These are phyloP conservation scores for Globisporangium solare DNA, from an alignment of 352 stramenopile species.

Conservation along the genomic window DNA sequence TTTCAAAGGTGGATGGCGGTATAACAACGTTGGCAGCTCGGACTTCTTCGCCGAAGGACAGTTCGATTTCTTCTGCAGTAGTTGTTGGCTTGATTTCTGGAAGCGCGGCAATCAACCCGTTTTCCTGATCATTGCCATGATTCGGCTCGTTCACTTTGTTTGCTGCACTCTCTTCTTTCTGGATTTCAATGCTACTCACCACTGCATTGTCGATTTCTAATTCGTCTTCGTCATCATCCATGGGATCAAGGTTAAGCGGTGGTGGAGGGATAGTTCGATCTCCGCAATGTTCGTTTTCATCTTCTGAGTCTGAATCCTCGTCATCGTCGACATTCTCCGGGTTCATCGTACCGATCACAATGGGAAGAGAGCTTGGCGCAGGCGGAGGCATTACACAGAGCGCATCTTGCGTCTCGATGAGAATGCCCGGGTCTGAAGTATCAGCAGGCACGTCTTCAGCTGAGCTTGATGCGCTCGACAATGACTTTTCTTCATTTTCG, in stretches of 20 bases:
- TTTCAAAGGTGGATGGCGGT: constrained; percentile 16
- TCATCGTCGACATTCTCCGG: constrained; percentile 9
- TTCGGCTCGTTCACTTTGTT: not conserved
- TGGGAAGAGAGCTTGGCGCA: constrained; percentile 1
- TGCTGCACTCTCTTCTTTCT: constrained; percentile 1
- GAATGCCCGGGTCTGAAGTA: not conserved
- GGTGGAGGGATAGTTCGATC: constrained; percentile 7
- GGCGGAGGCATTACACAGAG: constrained; percentile 10
- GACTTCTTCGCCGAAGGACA: constrained; percentile 27
- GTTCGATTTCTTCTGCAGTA: constrained; percentile 11
- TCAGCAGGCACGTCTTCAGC: no score
- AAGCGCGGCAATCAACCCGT: constrained; percentile 3
- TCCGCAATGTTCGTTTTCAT: constrained; percentile 25
- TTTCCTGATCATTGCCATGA: not conserved
- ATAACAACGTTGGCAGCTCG: constrained; percentile 26
- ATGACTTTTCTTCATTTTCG: not conserved
- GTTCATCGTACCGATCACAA: constrained; percentile 14
- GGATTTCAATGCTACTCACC: constrained; percentile 16
- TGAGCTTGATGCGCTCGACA: not conserved
- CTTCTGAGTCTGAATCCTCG: constrained; percentile 13
- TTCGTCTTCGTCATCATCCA: constrained; percentile 42
- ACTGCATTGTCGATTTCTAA: constrained; percentile 37
- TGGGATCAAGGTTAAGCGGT: constrained; percentile 11
- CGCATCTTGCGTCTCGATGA: not conserved
- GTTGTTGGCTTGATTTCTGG: not conserved